These are phyloP conservation scores for Angophora floribunda DNA, from an alignment of 345 rosid species.

Conservation along the genomic window DNA sequence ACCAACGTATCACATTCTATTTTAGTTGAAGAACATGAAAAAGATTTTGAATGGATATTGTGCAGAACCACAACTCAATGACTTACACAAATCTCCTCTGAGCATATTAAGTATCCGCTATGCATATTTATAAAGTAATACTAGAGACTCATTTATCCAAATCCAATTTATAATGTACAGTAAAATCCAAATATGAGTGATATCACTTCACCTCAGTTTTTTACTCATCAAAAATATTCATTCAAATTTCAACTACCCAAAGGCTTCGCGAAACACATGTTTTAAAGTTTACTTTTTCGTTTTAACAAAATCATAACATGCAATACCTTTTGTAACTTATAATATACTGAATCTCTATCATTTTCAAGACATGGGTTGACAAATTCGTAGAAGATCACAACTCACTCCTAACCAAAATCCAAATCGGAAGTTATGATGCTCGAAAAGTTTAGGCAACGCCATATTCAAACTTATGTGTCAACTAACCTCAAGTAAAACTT, in stretches of 20 bases:
- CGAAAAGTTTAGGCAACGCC: too few species aligned
- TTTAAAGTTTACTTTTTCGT: too few species aligned
- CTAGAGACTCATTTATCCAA: not conserved
- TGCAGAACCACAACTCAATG: too few species aligned
- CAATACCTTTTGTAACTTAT: not conserved
- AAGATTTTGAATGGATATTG: too few species aligned
- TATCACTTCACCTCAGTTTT: not conserved
- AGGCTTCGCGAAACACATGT: not conserved
- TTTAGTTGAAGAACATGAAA: not conserved
- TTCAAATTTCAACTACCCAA: not conserved
- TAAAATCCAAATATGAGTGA: too few species aligned
- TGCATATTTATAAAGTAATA: not conserved
- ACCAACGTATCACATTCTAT: fast-evolving
- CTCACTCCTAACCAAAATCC: not conserved
- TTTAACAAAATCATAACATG: not conserved
- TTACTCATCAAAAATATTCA: not conserved
- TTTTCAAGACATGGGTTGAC: not conserved
- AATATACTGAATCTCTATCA: too few species aligned
- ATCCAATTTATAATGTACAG: not conserved
- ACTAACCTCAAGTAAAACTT: not conserved
- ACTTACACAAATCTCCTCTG: not conserved
- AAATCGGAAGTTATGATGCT: fast-evolving
- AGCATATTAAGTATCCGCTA: fast-evolving
- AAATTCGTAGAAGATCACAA: not conserved
- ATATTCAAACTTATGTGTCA: too few species aligned